A percentile compares a stretch with the other conserved stretches of the same genome.
Conservation (phyloP, 345 rosid species). For the Camelina laxa region DNA sequence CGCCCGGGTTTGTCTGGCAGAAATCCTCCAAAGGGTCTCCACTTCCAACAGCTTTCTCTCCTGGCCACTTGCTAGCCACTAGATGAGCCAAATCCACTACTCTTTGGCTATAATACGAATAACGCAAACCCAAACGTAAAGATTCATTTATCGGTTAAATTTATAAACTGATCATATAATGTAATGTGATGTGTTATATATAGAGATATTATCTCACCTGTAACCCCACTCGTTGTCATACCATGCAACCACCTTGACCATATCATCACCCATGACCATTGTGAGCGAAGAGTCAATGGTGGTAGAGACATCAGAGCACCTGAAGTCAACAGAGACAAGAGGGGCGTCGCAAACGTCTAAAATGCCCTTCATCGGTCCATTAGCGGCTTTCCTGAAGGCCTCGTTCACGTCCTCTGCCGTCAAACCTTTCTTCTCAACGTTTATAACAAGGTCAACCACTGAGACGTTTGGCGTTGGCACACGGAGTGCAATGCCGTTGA, state of each 20-base stretch:
- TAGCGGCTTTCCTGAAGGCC: constrained; percentile 92
- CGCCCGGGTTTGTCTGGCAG: constrained; percentile 90
- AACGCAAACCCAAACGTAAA: not conserved
- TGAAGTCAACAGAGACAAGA: constrained; percentile 88
- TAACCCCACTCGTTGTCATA: constrained; percentile 99
- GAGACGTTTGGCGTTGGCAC: constrained; percentile 99
- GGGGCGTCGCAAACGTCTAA: constrained; percentile 87
- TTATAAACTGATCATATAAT: not conserved
- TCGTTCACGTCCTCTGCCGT: constrained; percentile 86
- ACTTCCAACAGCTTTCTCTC: constrained; percentile 58
- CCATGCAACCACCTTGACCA: constrained; percentile 99
- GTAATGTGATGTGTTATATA: not conserved
- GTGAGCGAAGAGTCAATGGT: constrained; percentile 93
- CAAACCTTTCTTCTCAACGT: constrained; percentile 83
- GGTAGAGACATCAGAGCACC: constrained; percentile 90
- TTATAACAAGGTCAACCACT: constrained; percentile 90
- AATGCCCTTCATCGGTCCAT: constrained; percentile 82
- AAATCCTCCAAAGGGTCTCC: constrained; percentile 94
- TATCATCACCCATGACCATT: constrained; percentile 98
- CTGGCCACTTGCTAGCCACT: constrained; percentile 93
- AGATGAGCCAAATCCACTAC: constrained; percentile 95
- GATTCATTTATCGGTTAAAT: not conserved
- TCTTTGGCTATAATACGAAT: constrained; percentile 67
- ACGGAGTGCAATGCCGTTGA: constrained; percentile 94
- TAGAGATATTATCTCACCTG: constrained; percentile 51